Base-by-base conservation (phyloP, 148 eudicot genomes). In the Spergularia marina region DNA sequence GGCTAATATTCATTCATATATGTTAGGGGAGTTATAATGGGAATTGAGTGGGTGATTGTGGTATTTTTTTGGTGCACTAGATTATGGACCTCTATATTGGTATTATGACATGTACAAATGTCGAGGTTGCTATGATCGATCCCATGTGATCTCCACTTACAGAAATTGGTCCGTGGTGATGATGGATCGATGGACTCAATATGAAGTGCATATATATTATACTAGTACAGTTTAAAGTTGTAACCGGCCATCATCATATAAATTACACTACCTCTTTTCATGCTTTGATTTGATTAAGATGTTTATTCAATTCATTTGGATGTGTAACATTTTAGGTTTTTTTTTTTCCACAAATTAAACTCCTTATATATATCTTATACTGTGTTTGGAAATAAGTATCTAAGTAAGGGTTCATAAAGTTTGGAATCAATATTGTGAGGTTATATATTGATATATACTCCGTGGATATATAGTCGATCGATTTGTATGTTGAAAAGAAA, bases 81-180 rank as follows among this genome's bases (percentile, higher is more conserved):
- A 47, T 18, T 18, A 18, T 67, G 36, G 20, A 18, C 10, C 11
- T 44, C 54, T 2, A 47, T 1, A 57, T 23, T 56, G 72, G 57
- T 76, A 23, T 47, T 69, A 30, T 59, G 73, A 68, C 60, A 68
- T 74, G 69, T 58, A 74, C 57, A 62, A 13, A 34, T 47, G n/a
- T 69, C 14, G 40, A 36, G 73, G 77, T 67, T 68, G 36, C 9
- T 51, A 49, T 8, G 16, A 58, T 47, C 25, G 16, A 58, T 47
- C 25, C 77, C 82, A 79, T 79, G 68, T 73, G 68, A 79, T 52
- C 44, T 73, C 82, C 82, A 79, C 77, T 68, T 65, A 68, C 54
- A 41, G 2, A 2, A 57, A 40, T 15, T 49, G 3, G 25, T 20
- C 57, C 39, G 65, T 36, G 55, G 41, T 78, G 68, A 59, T 73